A percentile compares a stretch with the other conserved stretches of the same genome.
Conservation (phyloP, 495 filamentous ascomycete genomes). For the Extremus antarcticus region DNA sequence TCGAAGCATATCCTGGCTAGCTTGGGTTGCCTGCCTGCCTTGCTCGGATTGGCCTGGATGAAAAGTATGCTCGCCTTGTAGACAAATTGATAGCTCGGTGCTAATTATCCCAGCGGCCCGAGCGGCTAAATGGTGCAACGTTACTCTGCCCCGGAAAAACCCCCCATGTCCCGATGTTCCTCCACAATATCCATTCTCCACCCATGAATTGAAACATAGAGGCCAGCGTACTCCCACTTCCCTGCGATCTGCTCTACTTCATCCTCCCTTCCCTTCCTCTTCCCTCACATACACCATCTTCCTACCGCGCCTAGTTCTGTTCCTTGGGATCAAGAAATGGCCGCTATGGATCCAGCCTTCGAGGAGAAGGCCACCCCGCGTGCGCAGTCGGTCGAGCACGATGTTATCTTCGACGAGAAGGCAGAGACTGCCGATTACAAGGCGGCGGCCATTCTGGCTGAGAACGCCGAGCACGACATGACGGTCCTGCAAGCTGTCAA, state of each 20-base stretch:
- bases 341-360: neutral
- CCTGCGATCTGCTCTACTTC: neutral
- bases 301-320: no score
- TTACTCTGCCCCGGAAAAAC: neutral
- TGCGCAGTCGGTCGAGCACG: neutral
- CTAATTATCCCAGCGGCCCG: neutral
- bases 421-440: slow-evolving; percentile 14
- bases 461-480: slow-evolving; percentile 23
- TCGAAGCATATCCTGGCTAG: neutral
- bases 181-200: neutral
- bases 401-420: slow-evolving; percentile 13
- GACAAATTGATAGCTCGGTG: neutral
- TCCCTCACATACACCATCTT: neutral
- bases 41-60: neutral
- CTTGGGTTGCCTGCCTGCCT: neutral
- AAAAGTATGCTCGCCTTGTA: neutral
- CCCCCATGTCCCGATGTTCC: neutral
- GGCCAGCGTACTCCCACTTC: neutral
- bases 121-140: neutral
- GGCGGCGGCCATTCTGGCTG: slow-evolving; percentile 21
- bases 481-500: slow-evolving; percentile 18
- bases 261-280: neutral
- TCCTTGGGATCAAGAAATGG: neutral
- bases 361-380: neutral
- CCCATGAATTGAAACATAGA: neutral